phyloP scores from a whole-genome alignment of 2,329 filamentous ascomycete genomes.

The Claviceps paspali region DNA sequence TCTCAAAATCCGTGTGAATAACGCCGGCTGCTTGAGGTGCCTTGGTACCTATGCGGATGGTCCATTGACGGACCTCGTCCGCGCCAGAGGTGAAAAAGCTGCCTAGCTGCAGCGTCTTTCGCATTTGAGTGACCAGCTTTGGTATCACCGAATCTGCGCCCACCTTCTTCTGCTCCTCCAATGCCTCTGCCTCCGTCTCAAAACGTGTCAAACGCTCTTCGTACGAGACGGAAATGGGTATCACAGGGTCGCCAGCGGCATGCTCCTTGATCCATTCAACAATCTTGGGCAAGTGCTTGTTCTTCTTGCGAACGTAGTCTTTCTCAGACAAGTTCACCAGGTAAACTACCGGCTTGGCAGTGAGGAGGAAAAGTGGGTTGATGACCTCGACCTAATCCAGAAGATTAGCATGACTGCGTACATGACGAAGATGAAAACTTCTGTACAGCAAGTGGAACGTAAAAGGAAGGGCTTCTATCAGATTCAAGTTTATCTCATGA shows the following conservation, averaged over 20 bases:
- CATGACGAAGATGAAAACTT: too few species aligned
- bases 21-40: constrained; percentile 96
- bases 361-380: constrained; percentile 88
- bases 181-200: constrained; percentile 58
- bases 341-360: constrained; percentile 93
- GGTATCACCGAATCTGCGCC: constrained; percentile 78
- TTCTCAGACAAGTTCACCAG: constrained; percentile 93
- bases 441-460: constrained; percentile 4
- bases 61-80: constrained; percentile 98
- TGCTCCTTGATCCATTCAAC: constrained; percentile 92
- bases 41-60: constrained; percentile 87
- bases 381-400: constrained; percentile 73
- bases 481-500: constrained; percentile 74
- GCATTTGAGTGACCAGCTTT: constrained; percentile 87
- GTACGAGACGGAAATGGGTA: constrained; percentile 82
- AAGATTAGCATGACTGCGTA: constrained; percentile 10
- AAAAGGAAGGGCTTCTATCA: constrained; percentile 32
- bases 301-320: constrained; percentile 97
- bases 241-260: constrained; percentile 73
- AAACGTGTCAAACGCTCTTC: constrained; percentile 83
- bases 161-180: constrained; percentile 77
- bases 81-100: constrained; percentile 95
- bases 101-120: constrained; percentile 73
- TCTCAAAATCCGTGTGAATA: constrained; percentile 97
- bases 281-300: constrained; percentile 92